These are phyloP conservation scores for Coccomyxa sp. DNA, from an alignment of 139 green algal species.

Conservation along the genomic window DNA sequence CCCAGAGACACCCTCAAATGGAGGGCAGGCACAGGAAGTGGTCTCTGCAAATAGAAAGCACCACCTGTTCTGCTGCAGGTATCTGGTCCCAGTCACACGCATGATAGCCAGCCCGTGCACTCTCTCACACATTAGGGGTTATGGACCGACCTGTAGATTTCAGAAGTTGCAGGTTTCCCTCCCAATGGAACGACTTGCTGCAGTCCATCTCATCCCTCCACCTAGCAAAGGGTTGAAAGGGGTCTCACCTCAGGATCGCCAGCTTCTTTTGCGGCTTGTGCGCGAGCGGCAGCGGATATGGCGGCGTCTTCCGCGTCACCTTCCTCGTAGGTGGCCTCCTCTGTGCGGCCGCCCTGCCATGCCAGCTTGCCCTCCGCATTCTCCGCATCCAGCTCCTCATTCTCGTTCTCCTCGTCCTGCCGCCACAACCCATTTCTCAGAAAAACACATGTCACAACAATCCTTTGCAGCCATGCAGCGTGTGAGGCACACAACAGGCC, in stretches of 20 bases:
- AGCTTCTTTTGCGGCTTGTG: neutral
- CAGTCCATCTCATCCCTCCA: no score
- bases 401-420: constrained; percentile 70
- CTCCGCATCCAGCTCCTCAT: constrained; percentile 64
- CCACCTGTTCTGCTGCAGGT: no score
- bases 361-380: constrained; percentile 66
- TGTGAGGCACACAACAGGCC: no score
- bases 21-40: no score
- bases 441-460: neutral
- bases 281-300: constrained; percentile 26
- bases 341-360: constrained; percentile 47
- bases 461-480: no score
- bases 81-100: no score
- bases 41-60: no score
- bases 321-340: constrained; percentile 69
- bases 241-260: neutral
- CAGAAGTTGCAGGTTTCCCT: no score
- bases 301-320: constrained; percentile 71
- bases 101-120: no score
- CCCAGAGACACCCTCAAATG: neutral
- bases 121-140: no score
- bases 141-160: no score
- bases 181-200: no score
- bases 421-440: neutral
- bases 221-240: neutral